phyloP scores from a whole-genome alignment of 1,284 basidiomycete species.

The Ganoderma multipileum region DNA sequence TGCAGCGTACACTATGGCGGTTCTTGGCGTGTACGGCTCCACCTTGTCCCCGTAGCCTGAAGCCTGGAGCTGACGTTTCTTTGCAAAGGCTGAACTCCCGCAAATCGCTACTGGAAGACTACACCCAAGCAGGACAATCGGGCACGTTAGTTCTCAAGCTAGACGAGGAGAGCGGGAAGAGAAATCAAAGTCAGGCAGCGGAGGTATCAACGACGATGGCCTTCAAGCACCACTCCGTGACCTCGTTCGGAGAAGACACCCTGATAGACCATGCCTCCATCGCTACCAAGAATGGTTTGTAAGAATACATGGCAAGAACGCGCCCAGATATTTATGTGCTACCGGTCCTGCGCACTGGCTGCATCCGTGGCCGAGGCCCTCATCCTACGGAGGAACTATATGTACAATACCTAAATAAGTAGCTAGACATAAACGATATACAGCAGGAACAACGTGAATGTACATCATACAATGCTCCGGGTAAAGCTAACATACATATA shows the following conservation, averaged over 20 bases:
- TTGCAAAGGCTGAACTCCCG: background rate
- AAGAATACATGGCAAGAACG: background rate
- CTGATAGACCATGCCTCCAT: background rate
- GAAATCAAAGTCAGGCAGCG: background rate
- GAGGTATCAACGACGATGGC: background rate
- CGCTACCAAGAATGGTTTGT: background rate
- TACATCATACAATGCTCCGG: background rate
- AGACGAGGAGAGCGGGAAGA: background rate
- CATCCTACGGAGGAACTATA: background rate
- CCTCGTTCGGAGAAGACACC: background rate
- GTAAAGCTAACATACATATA: conserved; percentile 1
- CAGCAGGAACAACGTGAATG: background rate
- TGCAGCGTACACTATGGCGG: conserved; percentile 1
- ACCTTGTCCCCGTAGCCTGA: background rate
- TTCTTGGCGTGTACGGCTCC: background rate
- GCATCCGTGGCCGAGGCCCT: background rate
- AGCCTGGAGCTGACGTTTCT: background rate
- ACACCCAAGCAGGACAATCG: background rate
- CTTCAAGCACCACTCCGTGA: background rate
- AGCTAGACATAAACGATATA: background rate
- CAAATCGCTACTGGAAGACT: background rate
- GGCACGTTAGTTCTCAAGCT: background rate
- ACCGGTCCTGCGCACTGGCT: background rate
- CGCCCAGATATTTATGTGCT: background rate
- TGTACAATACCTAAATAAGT: background rate